phyloP scores from a whole-genome alignment of 768 basidiomycete species.

The Plicaturopsis crispa region DNA sequence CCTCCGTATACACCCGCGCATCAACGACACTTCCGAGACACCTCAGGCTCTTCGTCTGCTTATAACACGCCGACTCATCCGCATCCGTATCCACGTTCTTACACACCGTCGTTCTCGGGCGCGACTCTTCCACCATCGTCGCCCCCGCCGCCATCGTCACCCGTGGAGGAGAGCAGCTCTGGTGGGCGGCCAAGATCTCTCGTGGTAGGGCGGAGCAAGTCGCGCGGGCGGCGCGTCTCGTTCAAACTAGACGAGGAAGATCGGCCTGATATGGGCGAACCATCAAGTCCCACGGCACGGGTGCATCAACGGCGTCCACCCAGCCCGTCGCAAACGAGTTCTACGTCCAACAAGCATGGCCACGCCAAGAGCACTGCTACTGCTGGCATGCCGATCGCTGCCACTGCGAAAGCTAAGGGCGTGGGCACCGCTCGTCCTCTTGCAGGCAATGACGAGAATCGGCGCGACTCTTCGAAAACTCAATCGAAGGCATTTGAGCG shows the following conservation, averaged over 20 bases:
- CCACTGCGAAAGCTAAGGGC: neutral
- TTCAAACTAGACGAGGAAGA: slow-evolving; percentile 36
- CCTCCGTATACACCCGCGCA: slow-evolving; percentile 12
- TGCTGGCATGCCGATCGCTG: neutral
- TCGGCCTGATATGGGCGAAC: slow-evolving; percentile 2
- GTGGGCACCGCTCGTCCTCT: neutral
- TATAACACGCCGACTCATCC: slow-evolving; percentile 31
- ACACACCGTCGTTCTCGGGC: slow-evolving; percentile 36
- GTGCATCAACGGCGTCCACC: neutral
- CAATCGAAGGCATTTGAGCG: neutral
- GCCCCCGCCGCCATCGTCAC: slow-evolving; percentile 24
- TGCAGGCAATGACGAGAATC: too few relatives aligned
- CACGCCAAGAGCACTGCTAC: neutral
- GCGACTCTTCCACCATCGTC: slow-evolving; percentile 48
- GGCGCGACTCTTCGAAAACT: neutral
- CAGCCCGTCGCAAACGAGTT: neutral
- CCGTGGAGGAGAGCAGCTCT: slow-evolving; percentile 16
- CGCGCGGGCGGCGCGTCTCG: slow-evolving; percentile 49
- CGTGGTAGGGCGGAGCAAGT: slow-evolving; percentile 38
- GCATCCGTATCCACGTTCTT: slow-evolving; percentile 30
- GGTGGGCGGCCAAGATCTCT: slow-evolving; percentile 28
- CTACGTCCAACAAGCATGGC: neutral
- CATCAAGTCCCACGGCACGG: neutral
- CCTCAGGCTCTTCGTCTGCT: slow-evolving; percentile 17
- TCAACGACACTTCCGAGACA: slow-evolving; percentile 10